Evolutionary conservation across 164 flowering plant species (phyloP).

Genomic region (Chimonanthus praecox): DNA sequence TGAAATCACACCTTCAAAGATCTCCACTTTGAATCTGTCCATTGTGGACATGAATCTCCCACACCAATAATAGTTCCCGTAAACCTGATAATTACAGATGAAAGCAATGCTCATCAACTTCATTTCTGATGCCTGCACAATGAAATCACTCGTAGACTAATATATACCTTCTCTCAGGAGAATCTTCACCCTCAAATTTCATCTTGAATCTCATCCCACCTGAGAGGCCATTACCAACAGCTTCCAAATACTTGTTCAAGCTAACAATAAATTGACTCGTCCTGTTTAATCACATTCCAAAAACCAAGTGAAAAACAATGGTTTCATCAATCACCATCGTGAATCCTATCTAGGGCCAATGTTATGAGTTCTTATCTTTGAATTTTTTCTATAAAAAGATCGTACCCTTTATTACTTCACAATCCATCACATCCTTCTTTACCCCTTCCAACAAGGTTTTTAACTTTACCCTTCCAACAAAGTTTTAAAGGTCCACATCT

Average conservation of each 20-base stretch:
- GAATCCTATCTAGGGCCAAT: no score
- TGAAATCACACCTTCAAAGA: slow-evolving; percentile 47
- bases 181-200: slow-evolving; percentile 82
- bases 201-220: slow-evolving; percentile 78
- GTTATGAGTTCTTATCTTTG: no score
- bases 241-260: slow-evolving; percentile 67
- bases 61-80: slow-evolving; percentile 66
- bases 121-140: no score
- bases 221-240: slow-evolving; percentile 39
- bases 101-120: not conserved
- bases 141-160: not conserved
- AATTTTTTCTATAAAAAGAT: no score
- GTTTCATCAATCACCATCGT: no score
- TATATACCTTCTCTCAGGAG: slow-evolving; percentile 72
- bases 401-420: no score
- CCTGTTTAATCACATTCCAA: slow-evolving; percentile 30
- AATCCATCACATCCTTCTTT: no score
- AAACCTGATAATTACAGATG: slow-evolving; percentile 33
- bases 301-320: not conserved
- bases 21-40: slow-evolving; percentile 75
- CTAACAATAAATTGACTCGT: slow-evolving; percentile 74
- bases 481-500: no score
- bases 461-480: no score
- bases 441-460: no score
- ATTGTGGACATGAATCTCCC: slow-evolving; percentile 52